Conservation (phyloP, 495 filamentous ascomycete species). For the Cercophora newfieldiana region DNA sequence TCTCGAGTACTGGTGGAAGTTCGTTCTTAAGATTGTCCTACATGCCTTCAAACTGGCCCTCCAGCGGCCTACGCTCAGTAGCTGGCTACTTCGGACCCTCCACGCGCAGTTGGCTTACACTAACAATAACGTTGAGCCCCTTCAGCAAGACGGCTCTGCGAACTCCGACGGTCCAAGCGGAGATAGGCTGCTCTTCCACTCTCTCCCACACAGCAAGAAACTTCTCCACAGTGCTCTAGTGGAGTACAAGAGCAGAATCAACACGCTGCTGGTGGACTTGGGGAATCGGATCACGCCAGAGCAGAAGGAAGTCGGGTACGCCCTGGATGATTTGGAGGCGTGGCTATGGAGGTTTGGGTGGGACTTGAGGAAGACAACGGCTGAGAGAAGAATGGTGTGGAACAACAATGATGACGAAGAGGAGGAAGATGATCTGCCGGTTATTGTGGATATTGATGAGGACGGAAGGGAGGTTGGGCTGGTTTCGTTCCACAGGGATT, state of each 20-base stretch:
- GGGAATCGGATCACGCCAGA: slow-evolving; percentile 32
- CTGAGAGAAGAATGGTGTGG: background rate
- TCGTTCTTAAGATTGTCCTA: slow-evolving; percentile 66
- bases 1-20: slow-evolving; percentile 83
- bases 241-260: slow-evolving; percentile 45
- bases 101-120: slow-evolving; percentile 71
- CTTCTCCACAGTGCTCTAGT: slow-evolving; percentile 41
- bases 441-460: slow-evolving; percentile 69
- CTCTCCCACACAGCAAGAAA: slow-evolving; percentile 38
- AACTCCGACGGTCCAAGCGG: slow-evolving; percentile 7
- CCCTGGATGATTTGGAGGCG: slow-evolving; percentile 46
- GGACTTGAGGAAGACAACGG: slow-evolving; percentile 40
- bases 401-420: slow-evolving; percentile 56
- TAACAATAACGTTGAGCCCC: slow-evolving; percentile 58
- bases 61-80: slow-evolving; percentile 58
- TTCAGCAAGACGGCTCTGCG: slow-evolving; percentile 14
- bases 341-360: slow-evolving; percentile 47
- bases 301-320: slow-evolving; percentile 36
- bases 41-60: slow-evolving; percentile 63
- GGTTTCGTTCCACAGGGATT: slow-evolving; percentile 41
- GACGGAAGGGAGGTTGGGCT: slow-evolving; percentile 51
- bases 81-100: slow-evolving; percentile 60
- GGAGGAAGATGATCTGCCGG: slow-evolving; percentile 76
- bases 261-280: slow-evolving; percentile 35
- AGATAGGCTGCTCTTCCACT: slow-evolving; percentile 49